Conservation (phyloP, 331 rosid species). For the Quercus tomentella region DNA sequence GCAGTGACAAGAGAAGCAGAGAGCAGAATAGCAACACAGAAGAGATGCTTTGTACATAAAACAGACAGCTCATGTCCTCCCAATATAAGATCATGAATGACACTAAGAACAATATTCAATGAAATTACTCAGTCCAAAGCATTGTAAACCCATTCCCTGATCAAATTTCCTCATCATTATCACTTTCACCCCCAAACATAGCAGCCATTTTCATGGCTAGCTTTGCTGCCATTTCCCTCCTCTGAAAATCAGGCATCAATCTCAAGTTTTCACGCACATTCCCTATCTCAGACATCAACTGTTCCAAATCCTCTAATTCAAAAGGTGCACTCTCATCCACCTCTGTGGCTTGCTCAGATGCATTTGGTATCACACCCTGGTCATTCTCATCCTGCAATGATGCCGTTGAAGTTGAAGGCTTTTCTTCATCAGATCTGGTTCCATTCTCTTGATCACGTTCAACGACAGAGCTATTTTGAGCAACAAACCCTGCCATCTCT, state of each 20-base stretch:
- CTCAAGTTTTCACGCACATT: conserved; percentile 71
- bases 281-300: conserved; percentile 86
- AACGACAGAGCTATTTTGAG: conserved; percentile 21
- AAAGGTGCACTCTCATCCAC: conserved; percentile 24
- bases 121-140: background rate
- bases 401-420: conserved; percentile 31
- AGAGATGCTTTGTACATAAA: background rate
- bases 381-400: conserved; percentile 23
- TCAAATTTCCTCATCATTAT: conserved; percentile 52
- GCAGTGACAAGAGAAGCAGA: background rate
- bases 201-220: conserved; percentile 85
- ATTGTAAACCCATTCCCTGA: background rate
- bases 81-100: background rate
- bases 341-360: conserved; percentile 29
- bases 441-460: conserved; percentile 20
- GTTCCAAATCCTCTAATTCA: conserved; percentile 78
- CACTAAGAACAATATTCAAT: background rate
- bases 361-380: conserved; percentile 17
- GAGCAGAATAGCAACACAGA: background rate
- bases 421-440: conserved; percentile 17
- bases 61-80: conserved; percentile 11
- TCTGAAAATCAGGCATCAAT: conserved; percentile 89
- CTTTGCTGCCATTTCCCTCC: conserved; percentile 88
- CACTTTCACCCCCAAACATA: conserved; percentile 75
- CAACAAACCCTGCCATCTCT: conserved; percentile 29